Percentiles rank a stretch among this genome's conserved stretches.
Conservation (phyloP, 305 asterid species). For the Fraxinus dipetala region DNA sequence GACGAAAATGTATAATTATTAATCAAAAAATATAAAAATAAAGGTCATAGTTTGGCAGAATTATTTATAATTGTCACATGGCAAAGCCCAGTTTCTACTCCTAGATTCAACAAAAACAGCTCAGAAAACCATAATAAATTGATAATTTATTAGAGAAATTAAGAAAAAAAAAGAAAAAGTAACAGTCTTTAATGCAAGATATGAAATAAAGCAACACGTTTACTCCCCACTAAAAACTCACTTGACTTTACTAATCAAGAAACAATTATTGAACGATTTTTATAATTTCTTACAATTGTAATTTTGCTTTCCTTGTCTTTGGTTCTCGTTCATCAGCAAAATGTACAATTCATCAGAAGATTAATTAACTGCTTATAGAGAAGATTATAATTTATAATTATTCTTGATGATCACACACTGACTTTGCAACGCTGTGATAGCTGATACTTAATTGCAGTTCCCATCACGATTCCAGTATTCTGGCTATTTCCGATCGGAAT, state of each 20-base stretch:
- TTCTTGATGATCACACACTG: conserved; percentile 31
- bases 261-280: not conserved
- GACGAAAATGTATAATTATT: not conserved
- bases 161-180: not conserved
- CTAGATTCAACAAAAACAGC: conserved; percentile 2
- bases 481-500: conserved; percentile 45
- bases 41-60: not conserved
- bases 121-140: not conserved
- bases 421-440: conserved; percentile 52
- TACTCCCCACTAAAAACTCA: not conserved
- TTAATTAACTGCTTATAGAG: not conserved
- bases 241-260: conserved; percentile 1
- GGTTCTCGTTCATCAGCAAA: conserved; percentile 20
- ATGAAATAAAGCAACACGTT: not conserved
- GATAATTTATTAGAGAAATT: not conserved
- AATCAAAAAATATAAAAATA: not conserved
- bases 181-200: not conserved
- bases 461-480: conserved; percentile 39
- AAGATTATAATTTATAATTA: not conserved
- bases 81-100: not conserved
- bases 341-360: conserved; percentile 28
- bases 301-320: not conserved
- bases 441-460: conserved; percentile 59
- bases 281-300: not conserved
- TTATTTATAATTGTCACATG: not conserved